Evolutionary conservation across 768 basidiomycete genomes (phyloP).

Genomic region (Rhizopogon roseolus): DNA sequence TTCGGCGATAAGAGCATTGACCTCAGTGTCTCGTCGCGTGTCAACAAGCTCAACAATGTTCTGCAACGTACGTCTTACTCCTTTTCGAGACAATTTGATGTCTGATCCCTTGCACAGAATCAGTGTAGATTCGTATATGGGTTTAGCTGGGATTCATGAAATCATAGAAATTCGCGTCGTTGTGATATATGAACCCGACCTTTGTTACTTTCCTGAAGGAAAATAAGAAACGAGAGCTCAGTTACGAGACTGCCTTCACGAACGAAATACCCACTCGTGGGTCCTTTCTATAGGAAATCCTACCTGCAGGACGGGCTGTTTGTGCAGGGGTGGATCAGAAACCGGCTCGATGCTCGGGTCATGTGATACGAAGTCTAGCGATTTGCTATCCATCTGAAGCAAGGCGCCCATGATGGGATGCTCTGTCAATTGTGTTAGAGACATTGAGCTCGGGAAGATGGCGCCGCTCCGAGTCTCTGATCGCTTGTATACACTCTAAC

Average conservation of each 20-base stretch:
- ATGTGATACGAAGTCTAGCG: conserved; percentile 84
- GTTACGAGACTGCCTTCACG: conserved; percentile 67
- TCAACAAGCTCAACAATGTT: conserved; percentile 90
- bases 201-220: not conserved
- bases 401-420: conserved; percentile 78
- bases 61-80: conserved; percentile 61
- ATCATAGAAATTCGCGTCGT: conserved; percentile 87
- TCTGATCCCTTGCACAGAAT: not conserved
- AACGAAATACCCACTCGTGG: conserved; percentile 89
- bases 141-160: conserved; percentile 32
- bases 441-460: too few relatives aligned
- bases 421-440: too few relatives aligned
- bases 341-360: conserved; percentile 58
- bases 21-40: conserved; percentile 88
- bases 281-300: conserved; percentile 85
- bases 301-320: conserved; percentile 80
- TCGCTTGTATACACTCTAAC: too few relatives aligned
- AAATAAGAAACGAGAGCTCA: conserved; percentile 29
- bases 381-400: conserved; percentile 88
- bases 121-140: not conserved
- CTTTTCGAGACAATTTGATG: not conserved
- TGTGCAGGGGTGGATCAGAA: conserved; percentile 33
- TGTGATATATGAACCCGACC: conserved; percentile 52
- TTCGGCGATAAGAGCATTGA: conserved; percentile 99
- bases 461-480: too few relatives aligned